Conservation (phyloP, 768 basidiomycete genomes). For the Boletus reticuloceps region DNA sequence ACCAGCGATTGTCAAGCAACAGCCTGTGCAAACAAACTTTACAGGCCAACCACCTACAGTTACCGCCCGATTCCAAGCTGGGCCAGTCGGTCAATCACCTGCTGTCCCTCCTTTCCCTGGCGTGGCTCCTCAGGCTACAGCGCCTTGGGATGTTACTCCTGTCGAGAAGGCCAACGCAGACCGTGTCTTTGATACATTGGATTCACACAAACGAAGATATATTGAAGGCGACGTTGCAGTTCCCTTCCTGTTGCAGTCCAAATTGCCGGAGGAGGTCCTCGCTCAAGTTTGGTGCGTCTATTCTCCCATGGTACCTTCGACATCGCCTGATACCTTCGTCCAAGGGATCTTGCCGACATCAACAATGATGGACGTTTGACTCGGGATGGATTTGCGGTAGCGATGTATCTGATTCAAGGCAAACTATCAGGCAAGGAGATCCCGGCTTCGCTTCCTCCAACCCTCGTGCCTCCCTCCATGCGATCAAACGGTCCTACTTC, state of each 20-base stretch:
- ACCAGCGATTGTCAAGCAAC: conserved; percentile 54
- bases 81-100: conserved; percentile 17
- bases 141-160: conserved; percentile 80
- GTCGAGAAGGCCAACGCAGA: conserved; percentile 79
- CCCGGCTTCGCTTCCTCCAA: conserved; percentile 64
- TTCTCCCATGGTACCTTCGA: not conserved
- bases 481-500: conserved; percentile 41
- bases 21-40: conserved; percentile 55
- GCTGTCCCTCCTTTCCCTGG: conserved; percentile 29
- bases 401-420: conserved; percentile 88
- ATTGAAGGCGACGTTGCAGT: conserved; percentile 95
- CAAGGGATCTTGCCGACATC: conserved; percentile 92
- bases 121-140: conserved; percentile 22
- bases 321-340: conserved; percentile 1
- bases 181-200: conserved; percentile 77
- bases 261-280: conserved; percentile 76
- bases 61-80: conserved; percentile 20
- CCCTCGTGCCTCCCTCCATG: conserved; percentile 81
- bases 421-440: conserved; percentile 79
- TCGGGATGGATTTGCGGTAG: conserved; percentile 92
- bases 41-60: conserved; percentile 38
- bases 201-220: conserved; percentile 67
- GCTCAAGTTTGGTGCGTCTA: conserved; percentile 83
- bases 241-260: conserved; percentile 91
- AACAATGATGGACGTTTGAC: conserved; percentile 84